A percentile compares a stretch with the other conserved stretches of the same genome.
These are phyloP conservation scores for Phytophthora colocasiae DNA, from an alignment of 352 stramenopile genomes.

Conservation along the genomic window DNA sequence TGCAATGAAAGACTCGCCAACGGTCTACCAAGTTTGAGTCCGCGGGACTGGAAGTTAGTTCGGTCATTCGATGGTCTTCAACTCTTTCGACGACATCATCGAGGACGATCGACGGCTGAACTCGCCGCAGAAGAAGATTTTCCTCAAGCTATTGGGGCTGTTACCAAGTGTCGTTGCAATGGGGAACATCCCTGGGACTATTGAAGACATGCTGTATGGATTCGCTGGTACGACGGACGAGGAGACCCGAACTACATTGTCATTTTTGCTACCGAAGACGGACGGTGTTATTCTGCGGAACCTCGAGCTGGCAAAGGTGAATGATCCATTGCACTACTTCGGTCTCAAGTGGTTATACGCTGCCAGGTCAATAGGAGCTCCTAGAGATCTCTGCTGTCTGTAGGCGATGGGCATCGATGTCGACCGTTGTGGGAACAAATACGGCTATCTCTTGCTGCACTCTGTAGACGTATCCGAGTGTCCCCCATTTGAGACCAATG, in stretches of 20 bases:
- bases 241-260: constrained; percentile 32
- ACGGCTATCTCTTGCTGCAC: background rate
- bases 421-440: background rate
- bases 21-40: constrained; percentile 7
- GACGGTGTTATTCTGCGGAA: constrained; percentile 38
- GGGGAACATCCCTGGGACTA: constrained; percentile 22
- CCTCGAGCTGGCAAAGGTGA: constrained; percentile 24
- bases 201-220: constrained; percentile 32
- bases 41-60: constrained; percentile 18
- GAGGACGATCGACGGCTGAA: constrained; percentile 9
- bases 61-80: constrained; percentile 13
- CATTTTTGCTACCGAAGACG: constrained; percentile 28
- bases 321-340: constrained; percentile 44
- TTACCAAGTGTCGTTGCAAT: constrained; percentile 23
- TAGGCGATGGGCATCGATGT: background rate
- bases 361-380: background rate
- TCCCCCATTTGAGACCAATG: background rate
- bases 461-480: background rate
- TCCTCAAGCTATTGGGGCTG: constrained; percentile 7
- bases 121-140: constrained; percentile 19
- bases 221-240: constrained; percentile 26
- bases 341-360: constrained; percentile 43
- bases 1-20: constrained; percentile 18
- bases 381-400: background rate
- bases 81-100: constrained; percentile 12